Percentiles rank a stretch among this genome's conserved stretches.
Evolutionary conservation across 2,329 filamentous ascomycete species (phyloP).

Genomic region (Fusarium sororula): DNA sequence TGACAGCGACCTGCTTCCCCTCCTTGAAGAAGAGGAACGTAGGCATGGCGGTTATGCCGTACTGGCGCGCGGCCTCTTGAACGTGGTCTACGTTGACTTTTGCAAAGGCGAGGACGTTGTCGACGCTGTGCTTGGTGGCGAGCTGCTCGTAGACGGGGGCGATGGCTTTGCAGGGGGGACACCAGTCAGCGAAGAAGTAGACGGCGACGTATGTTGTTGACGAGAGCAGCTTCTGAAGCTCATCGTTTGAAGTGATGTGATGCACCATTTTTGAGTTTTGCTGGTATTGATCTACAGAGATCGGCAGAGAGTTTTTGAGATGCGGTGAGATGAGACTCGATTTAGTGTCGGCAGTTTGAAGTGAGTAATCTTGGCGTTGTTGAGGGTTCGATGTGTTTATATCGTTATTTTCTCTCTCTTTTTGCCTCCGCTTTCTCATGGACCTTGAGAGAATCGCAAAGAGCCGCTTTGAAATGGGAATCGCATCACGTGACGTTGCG

Average conservation of each 20-base stretch:
- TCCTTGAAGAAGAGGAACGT: constrained; percentile 90
- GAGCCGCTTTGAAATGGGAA: constrained; percentile 40
- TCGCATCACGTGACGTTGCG: constrained; percentile 34
- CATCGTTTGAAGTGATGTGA: constrained; percentile 42
- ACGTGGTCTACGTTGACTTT: constrained; percentile 93
- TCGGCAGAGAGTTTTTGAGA: background rate
- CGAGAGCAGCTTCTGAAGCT: constrained; percentile 51
- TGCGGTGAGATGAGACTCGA: background rate
- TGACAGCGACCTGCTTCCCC: constrained; percentile 42
- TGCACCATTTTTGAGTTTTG: constrained; percentile 33
- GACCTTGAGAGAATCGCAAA: constrained; percentile 32
- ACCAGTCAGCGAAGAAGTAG: constrained; percentile 63
- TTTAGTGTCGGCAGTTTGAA: background rate
- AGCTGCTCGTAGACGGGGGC: constrained; percentile 53
- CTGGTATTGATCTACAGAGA: constrained; percentile 10
- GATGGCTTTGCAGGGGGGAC: constrained; percentile 59
- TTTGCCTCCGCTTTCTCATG: constrained; percentile 13
- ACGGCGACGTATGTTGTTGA: constrained; percentile 54
- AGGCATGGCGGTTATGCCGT: constrained; percentile 89
- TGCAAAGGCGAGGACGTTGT: constrained; percentile 74
- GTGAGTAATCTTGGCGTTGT: background rate
- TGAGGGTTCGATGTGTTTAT: constrained; percentile 11
- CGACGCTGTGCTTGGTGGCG: constrained; percentile 41
- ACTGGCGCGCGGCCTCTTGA: constrained; percentile 76
- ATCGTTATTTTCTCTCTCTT: background rate